Percentiles rank a stretch among this genome's conserved stretches.
Conservation (phyloP, 345 rosid species). For the Cardiospermum halicacabum region DNA sequence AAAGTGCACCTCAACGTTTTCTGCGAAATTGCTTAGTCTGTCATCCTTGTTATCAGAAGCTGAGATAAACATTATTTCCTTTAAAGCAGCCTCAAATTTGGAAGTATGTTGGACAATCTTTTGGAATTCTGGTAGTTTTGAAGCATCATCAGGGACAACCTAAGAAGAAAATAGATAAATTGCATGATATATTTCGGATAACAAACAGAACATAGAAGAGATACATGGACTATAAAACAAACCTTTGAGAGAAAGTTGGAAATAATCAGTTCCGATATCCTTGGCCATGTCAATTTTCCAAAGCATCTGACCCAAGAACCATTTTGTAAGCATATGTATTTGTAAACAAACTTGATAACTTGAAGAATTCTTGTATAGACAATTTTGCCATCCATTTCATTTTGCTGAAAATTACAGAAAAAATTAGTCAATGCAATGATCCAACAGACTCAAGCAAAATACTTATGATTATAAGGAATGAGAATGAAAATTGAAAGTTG, state of each 20-base stretch:
- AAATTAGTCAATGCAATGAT: slow-evolving; percentile 6
- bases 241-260: slow-evolving; percentile 93
- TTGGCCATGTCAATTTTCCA: slow-evolving; percentile 93
- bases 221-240: slow-evolving; percentile 16
- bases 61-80: slow-evolving; percentile 65
- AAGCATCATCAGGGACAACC: slow-evolving; percentile 96
- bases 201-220: background rate
- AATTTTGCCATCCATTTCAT: slow-evolving; percentile 48
- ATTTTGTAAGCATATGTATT: slow-evolving; percentile 68
- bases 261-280: slow-evolving; percentile 81
- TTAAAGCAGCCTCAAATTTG: slow-evolving; percentile 67
- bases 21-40: slow-evolving; percentile 75
- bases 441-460: slow-evolving; percentile 2
- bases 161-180: slow-evolving; percentile 26
- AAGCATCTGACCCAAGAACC: slow-evolving; percentile 68
- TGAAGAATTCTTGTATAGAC: slow-evolving; percentile 57
- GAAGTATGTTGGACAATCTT: slow-evolving; percentile 58
- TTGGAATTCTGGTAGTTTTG: slow-evolving; percentile 82
- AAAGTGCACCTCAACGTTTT: slow-evolving; percentile 96
- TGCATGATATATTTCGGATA: background rate
- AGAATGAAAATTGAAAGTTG: background rate
- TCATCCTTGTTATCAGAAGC: slow-evolving; percentile 54
- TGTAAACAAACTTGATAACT: slow-evolving; percentile 59
- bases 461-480: background rate
- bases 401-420: slow-evolving; percentile 35